A percentile compares a stretch with the other conserved stretches of the same genome.
phyloP scores from a whole-genome alignment of 768 basidiomycete genomes.

The Rubroboletus pulcherrimus region DNA sequence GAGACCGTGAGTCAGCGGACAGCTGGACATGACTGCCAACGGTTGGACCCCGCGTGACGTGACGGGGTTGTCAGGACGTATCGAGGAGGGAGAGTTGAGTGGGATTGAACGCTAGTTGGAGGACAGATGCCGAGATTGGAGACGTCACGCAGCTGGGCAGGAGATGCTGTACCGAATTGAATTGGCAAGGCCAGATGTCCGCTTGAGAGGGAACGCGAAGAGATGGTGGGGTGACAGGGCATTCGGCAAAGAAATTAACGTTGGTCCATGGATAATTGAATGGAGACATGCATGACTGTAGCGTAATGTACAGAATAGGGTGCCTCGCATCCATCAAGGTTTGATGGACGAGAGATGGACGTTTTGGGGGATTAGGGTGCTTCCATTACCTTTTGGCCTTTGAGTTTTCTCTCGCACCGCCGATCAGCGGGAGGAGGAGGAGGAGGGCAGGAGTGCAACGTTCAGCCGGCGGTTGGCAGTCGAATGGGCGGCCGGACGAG shows the following conservation, averaged over 20 bases:
- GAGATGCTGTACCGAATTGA: background rate
- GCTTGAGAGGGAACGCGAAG: background rate
- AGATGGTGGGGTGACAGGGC: background rate
- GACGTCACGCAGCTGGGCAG: background rate
- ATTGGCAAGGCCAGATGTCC: constrained; percentile 2
- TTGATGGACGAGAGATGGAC: constrained; percentile 18
- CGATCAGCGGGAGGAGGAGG: constrained; percentile 10
- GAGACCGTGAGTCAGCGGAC: background rate
- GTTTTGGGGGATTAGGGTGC: constrained; percentile 3
- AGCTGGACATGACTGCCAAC: background rate
- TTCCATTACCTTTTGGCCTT: constrained; percentile 19
- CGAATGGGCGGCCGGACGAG: constrained; percentile 15
- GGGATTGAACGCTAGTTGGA: background rate
- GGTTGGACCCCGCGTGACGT: background rate
- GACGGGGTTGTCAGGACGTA: background rate
- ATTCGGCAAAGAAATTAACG: constrained; percentile 19
- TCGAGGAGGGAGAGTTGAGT: background rate
- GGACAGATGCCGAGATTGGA: constrained; percentile 5
- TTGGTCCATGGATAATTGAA: constrained; percentile 10
- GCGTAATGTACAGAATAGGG: constrained; percentile 4
- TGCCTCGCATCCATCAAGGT: constrained; percentile 23
- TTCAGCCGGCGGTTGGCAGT: background rate
- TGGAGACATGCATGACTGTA: constrained; percentile 1
- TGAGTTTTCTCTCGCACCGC: constrained; percentile 17
- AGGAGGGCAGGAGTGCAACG: background rate